Evolutionary conservation across 2,329 filamentous ascomycete genomes (phyloP).

Genomic region (Paecilomyces sp.): DNA sequence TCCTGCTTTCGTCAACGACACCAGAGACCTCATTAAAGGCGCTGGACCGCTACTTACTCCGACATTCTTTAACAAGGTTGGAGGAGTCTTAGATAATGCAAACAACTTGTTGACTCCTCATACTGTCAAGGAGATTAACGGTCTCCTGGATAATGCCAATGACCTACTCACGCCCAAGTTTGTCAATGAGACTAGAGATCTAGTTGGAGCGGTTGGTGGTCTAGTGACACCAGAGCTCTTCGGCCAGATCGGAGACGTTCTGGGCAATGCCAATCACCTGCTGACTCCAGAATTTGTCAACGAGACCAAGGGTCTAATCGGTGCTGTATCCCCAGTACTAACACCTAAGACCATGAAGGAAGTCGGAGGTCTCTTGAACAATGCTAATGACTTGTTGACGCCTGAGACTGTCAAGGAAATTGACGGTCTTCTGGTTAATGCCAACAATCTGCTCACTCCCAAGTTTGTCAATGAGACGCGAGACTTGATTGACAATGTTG

Average conservation of each 20-base stretch:
- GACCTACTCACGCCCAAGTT: neutral
- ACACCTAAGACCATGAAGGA: slow-evolving; percentile 17
- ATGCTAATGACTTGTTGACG: slow-evolving; percentile 16
- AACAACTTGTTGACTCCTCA: slow-evolving; percentile 3
- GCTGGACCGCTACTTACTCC: slow-evolving; percentile 17
- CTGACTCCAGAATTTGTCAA: slow-evolving; percentile 18
- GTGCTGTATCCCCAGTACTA: slow-evolving; percentile 15
- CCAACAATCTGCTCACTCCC: slow-evolving; percentile 23
- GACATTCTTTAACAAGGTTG: slow-evolving; percentile 16
- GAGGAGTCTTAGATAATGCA: slow-evolving; percentile 15
- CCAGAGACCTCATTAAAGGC: slow-evolving; percentile 11
- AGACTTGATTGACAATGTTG: slow-evolving; percentile 14
- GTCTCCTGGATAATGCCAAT: no score
- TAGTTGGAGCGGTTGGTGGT: neutral
- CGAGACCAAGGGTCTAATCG: slow-evolving; percentile 12
- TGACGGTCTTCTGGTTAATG: slow-evolving; percentile 12
- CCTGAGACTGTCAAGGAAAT: slow-evolving; percentile 13
- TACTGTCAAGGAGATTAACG: no score
- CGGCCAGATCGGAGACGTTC: slow-evolving; percentile 2
- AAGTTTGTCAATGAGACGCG: slow-evolving; percentile 21
- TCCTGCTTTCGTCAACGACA: slow-evolving; percentile 20
- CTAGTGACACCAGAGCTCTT: slow-evolving; percentile 1
- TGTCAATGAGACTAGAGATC: neutral
- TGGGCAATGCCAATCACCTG: slow-evolving; percentile 13
- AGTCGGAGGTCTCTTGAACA: slow-evolving; percentile 11